phyloP scores from a whole-genome alignment of 805 yeast genomes.

The Cyberlindnera lachancei region DNA sequence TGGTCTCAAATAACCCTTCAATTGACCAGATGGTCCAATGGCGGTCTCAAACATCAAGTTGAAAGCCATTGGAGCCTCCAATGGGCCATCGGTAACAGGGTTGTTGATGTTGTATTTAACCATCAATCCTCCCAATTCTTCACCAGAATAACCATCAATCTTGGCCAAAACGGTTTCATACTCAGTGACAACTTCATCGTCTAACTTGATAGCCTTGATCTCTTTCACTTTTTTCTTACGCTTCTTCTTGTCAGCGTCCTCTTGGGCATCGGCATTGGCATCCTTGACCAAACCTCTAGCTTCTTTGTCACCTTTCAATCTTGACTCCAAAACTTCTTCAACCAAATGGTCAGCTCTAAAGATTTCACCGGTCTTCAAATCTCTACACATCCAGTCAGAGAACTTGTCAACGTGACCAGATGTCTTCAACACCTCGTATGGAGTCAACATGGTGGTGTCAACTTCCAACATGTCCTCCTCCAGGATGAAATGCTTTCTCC shows the following conservation, averaged over 20 bases:
- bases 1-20: slow-evolving; percentile 94
- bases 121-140: slow-evolving; percentile 85
- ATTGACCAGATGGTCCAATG: slow-evolving; percentile 95
- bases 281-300: slow-evolving; percentile 74
- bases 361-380: slow-evolving; percentile 91
- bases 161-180: slow-evolving; percentile 83
- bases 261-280: slow-evolving; percentile 52
- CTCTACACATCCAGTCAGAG: slow-evolving; percentile 99
- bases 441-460: slow-evolving; percentile 96
- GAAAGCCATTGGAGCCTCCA: slow-evolving; percentile 91
- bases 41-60: slow-evolving; percentile 99
- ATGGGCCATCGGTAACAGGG: slow-evolving; percentile 81
- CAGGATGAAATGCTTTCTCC: slow-evolving; percentile 96
- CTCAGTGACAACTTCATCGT: slow-evolving; percentile 69
- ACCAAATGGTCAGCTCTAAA: slow-evolving; percentile 98
- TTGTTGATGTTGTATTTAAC: slow-evolving; percentile 74
- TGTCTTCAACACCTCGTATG: slow-evolving; percentile 94
- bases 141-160: slow-evolving; percentile 94
- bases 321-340: slow-evolving; percentile 93
- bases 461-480: slow-evolving; percentile 99
- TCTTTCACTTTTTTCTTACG: slow-evolving; percentile 95
- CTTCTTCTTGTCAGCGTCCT: slow-evolving; percentile 80
- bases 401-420: slow-evolving; percentile 99
- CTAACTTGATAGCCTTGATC: slow-evolving; percentile 80
- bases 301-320: slow-evolving; percentile 94